Evolutionary conservation across 108 stramenopile genomes (phyloP).

Genomic region (Skeletonema costatum): DNA sequence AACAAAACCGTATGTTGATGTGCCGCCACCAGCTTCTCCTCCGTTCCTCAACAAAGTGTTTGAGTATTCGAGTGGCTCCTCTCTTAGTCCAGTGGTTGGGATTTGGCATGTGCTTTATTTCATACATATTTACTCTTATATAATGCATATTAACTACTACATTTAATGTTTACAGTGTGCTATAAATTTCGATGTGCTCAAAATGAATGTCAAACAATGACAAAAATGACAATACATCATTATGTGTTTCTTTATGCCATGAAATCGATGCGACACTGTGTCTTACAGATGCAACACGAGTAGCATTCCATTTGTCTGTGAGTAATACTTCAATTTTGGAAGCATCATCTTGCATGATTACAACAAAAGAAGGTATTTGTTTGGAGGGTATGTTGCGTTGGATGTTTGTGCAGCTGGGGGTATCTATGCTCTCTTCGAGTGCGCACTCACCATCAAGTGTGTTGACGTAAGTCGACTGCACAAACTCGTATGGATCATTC

Average conservation of each 20-base stretch:
- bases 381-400: not conserved
- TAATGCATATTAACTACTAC: not conserved
- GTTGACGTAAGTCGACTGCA: conserved; percentile 25
- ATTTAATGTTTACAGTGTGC: not conserved
- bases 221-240: conserved; percentile 16
- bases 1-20: not conserved
- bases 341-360: conserved; percentile 49
- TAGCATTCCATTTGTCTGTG: conserved; percentile 14
- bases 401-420: not conserved
- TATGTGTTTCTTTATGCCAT: conserved; percentile 8
- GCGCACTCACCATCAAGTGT: not conserved
- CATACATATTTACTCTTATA: not conserved
- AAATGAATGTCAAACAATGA: conserved; percentile 39
- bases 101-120: not conserved
- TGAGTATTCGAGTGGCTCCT: not conserved
- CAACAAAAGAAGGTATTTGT: conserved; percentile 24
- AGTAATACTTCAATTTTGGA: conserved; percentile 10
- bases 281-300: conserved; percentile 26
- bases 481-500: conserved; percentile 62
- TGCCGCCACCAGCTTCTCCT: not conserved
- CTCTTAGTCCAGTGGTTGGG: not conserved
- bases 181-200: conserved; percentile 40
- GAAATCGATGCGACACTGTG: conserved; percentile 41
- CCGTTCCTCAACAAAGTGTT: not conserved
- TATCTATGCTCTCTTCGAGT: not conserved